A percentile compares a stretch with the other conserved stretches of the same genome.
These are phyloP conservation scores for Rhizopogon rudus DNA, from an alignment of 768 basidiomycete genomes.

Conservation along the genomic window DNA sequence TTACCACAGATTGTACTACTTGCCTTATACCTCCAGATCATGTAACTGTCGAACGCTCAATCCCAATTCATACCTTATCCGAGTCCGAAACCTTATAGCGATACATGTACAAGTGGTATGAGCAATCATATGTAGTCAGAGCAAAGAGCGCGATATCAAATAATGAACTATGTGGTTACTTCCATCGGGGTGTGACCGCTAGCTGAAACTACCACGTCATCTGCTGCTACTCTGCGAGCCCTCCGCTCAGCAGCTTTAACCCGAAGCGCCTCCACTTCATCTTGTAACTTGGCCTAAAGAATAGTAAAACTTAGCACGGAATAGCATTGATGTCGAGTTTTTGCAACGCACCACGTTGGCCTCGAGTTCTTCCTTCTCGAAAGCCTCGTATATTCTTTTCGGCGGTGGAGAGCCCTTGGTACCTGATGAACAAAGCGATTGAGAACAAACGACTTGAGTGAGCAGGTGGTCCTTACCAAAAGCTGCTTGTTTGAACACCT, in stretches of 20 bases:
- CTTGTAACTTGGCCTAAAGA: constrained; percentile 48
- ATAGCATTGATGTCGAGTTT: neutral
- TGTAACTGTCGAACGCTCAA: neutral
- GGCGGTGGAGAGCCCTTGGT: constrained; percentile 37
- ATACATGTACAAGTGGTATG: neutral
- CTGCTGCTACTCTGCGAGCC: constrained; percentile 25
- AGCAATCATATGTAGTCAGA: no score
- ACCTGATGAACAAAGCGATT: constrained; percentile 25
- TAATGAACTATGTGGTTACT: constrained; percentile 12
- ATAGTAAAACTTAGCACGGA: neutral
- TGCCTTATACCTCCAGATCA: no score
- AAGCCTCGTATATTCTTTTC: constrained; percentile 52
- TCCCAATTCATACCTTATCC: neutral
- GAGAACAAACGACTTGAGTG: constrained; percentile 4
- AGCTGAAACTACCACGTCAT: constrained; percentile 22
- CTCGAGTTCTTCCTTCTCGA: constrained; percentile 53
- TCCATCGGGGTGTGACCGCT: constrained; percentile 28
- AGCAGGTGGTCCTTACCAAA: constrained; percentile 34
- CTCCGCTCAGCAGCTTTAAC: constrained; percentile 42
- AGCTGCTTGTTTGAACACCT: constrained; percentile 71
- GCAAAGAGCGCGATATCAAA: neutral
- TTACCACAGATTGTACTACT: constrained; percentile 1
- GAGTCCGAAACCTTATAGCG: neutral
- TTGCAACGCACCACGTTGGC: constrained; percentile 43
- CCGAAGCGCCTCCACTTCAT: constrained; percentile 54